Percentiles rank a stretch among this genome's conserved stretches.
phyloP scores from a whole-genome alignment of 2,329 filamentous ascomycete genomes.

The Xylariomycetidae sp. region DNA sequence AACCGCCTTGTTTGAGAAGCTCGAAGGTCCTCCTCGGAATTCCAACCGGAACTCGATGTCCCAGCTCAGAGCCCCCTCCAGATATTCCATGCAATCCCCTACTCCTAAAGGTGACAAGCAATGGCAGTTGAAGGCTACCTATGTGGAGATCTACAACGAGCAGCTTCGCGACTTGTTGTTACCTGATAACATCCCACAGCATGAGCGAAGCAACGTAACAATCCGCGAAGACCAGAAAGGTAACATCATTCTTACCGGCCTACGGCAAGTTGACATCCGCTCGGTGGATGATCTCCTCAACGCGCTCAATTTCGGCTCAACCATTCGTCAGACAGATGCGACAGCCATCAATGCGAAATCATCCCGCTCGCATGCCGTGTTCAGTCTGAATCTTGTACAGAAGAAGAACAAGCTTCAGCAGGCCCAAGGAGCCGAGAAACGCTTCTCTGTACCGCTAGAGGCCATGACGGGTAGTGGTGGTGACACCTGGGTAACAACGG shows the following conservation, averaged over 20 bases:
- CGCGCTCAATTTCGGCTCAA: constrained; percentile 86
- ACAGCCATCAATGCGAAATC: constrained; percentile 98
- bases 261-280: constrained; percentile 83
- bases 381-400: constrained; percentile 90
- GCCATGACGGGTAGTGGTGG: constrained; percentile 58
- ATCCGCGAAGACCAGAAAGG: constrained; percentile 94
- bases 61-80: constrained; percentile 72
- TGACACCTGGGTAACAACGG: constrained; percentile 72
- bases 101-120: constrained; percentile 59
- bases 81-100: constrained; percentile 61
- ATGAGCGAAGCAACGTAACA: constrained; percentile 74
- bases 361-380: constrained; percentile 94
- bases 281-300: constrained; percentile 87
- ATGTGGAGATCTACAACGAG: constrained; percentile 98
- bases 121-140: constrained; percentile 91
- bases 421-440: constrained; percentile 66
- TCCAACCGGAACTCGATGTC: constrained; percentile 64
- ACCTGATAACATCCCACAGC: constrained; percentile 62
- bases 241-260: constrained; percentile 86
- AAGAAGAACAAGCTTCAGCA: constrained; percentile 59
- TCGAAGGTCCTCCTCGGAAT: constrained; percentile 52
- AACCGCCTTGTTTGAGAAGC: constrained; percentile 78
- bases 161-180: constrained; percentile 85
- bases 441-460: constrained; percentile 81
- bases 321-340: constrained; percentile 92